These are phyloP conservation scores for Akanthomyces lecanii DNA, from an alignment of 2,329 filamentous ascomycete species.

Conservation along the genomic window DNA sequence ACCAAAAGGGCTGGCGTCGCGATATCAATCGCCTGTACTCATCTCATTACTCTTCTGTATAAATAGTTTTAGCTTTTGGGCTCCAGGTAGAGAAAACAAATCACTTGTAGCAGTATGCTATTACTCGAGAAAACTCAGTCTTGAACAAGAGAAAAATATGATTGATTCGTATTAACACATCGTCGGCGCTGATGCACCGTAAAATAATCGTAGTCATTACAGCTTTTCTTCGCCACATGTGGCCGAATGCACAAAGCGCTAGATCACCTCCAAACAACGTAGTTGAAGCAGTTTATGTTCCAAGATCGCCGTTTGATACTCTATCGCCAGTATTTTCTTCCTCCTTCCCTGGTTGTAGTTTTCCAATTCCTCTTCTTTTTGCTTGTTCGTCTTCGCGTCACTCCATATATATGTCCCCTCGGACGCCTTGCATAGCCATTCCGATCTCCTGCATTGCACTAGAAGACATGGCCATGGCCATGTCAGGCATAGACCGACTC, in stretches of 20 bases:
- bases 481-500: constrained; percentile 44
- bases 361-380: not conserved
- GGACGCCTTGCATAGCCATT: constrained; percentile 43
- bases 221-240: constrained; percentile 4
- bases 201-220: constrained; percentile 29
- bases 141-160: constrained; percentile 48
- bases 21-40: not conserved
- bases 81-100: not conserved
- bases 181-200: constrained; percentile 25
- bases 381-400: constrained; percentile 24
- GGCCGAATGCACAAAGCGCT: not conserved
- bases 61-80: not conserved
- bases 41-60: constrained; percentile 17
- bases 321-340: not conserved
- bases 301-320: not conserved
- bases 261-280: not conserved
- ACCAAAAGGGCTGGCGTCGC: not conserved
- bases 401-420: constrained; percentile 52
- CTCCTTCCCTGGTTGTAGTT: not conserved
- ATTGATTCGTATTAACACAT: constrained; percentile 40
- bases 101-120: not conserved
- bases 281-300: not conserved
- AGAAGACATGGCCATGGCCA: constrained; percentile 40
- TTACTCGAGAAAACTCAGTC: not conserved
- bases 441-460: constrained; percentile 41